Percentiles rank a stretch among this genome's conserved stretches.
phyloP scores from a whole-genome alignment of 116 monocot genomes.

The Phalaenopsis hybrid region DNA sequence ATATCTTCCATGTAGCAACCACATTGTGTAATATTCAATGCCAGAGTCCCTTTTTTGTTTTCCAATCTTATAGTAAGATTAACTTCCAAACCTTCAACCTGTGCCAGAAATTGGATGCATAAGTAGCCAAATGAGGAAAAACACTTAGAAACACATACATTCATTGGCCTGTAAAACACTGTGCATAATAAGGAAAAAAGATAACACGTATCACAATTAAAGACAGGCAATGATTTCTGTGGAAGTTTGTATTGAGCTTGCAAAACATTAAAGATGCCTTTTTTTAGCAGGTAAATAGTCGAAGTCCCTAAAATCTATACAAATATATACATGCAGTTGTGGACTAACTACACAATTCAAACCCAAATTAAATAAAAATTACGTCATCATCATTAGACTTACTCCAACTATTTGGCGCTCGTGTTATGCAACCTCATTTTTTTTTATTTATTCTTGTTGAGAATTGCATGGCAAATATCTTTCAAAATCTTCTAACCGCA shows the following conservation, averaged over 20 bases:
- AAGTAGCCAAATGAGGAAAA: conserved; percentile 35
- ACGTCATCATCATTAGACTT: not conserved
- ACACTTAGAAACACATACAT: not conserved
- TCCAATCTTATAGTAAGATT: conserved; percentile 55
- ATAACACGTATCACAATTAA: not conserved
- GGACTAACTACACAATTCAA: not conserved
- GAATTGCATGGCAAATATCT: not conserved
- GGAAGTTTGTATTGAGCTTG: not conserved
- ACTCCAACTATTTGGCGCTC: not conserved
- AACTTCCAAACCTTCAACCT: conserved; percentile 94
- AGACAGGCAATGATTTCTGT: not conserved
- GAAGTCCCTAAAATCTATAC: not conserved
- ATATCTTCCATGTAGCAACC: conserved; percentile 74
- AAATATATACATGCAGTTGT: not conserved
- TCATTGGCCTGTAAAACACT: not conserved
- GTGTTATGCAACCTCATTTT: not conserved
- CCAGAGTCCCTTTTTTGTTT: conserved; percentile 55
- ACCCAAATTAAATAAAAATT: not conserved
- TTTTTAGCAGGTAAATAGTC: not conserved
- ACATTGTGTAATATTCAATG: conserved; percentile 42
- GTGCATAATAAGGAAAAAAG: not conserved
- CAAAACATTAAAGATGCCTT: not conserved
- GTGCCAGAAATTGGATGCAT: conserved; percentile 24
- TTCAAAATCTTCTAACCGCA: not conserved
- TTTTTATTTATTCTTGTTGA: not conserved